Percentiles rank a stretch among this genome's conserved stretches.
Evolutionary conservation across 148 eudicot species (phyloP).

Genomic region (Spergularia bocconei): DNA sequence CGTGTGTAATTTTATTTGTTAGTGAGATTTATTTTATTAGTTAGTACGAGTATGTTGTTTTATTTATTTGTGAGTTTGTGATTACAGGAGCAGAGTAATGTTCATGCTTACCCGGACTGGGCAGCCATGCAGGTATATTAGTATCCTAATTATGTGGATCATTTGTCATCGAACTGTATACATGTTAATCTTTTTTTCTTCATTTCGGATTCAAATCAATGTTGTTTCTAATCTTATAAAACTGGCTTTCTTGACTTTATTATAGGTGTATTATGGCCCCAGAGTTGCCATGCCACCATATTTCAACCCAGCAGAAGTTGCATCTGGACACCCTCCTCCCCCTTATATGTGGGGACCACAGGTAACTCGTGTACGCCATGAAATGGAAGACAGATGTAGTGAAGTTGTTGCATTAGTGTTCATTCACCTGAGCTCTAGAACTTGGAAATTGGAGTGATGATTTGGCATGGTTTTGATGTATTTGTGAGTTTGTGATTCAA

Average conservation of each 20-base stretch:
- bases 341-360: conserved; percentile 97
- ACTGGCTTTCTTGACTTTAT: neutral
- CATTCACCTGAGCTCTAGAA: neutral
- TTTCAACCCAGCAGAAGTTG: conserved; percentile 64
- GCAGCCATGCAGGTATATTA: conserved; percentile 84
- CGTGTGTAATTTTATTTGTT: no score
- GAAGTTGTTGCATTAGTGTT: neutral
- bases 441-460: neutral
- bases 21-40: no score
- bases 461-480: neutral
- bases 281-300: conserved; percentile 83
- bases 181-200: neutral
- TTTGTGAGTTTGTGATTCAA: no score
- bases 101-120: conserved; percentile 93
- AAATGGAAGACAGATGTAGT: neutral
- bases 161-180: neutral
- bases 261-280: conserved; percentile 90
- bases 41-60: no score
- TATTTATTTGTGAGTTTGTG: no score
- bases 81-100: conserved; percentile 67
- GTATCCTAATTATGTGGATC: neutral
- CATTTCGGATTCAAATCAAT: neutral
- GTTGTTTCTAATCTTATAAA: neutral
- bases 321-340: conserved; percentile 72
- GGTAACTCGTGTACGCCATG: conserved; percentile 33